Conservation (phyloP, 2,329 filamentous ascomycete species). For the Colletotrichum sp. region DNA sequence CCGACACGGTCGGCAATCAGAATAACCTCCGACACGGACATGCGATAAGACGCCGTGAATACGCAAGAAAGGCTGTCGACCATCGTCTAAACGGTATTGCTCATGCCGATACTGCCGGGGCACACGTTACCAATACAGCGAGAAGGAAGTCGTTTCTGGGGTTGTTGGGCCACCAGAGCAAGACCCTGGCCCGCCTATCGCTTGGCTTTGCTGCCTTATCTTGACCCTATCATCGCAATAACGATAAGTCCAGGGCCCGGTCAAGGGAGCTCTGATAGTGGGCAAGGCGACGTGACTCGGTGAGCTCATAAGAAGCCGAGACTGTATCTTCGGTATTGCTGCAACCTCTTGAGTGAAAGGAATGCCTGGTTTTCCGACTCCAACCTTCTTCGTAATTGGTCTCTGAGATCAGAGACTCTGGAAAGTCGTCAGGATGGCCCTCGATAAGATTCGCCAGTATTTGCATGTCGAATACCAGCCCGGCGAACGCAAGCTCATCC, state of each 20-base stretch:
- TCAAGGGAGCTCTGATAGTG: not conserved
- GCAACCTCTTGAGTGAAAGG: not conserved
- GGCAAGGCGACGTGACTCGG: not conserved
- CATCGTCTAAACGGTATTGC: not conserved
- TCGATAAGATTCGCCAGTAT: constrained; percentile 32
- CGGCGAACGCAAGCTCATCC: constrained; percentile 50
- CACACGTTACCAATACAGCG: not conserved
- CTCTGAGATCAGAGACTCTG: not conserved
- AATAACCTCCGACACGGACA: not conserved
- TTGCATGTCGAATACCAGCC: constrained; percentile 37
- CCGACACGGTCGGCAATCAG: not conserved
- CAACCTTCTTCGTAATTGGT: not conserved
- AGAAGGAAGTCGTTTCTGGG: too few species aligned
- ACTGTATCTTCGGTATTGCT: not conserved
- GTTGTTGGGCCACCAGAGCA: not conserved
- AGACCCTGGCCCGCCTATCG: not conserved
- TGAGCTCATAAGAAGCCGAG: not conserved
- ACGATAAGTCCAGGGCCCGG: not conserved
- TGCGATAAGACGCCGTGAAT: not conserved
- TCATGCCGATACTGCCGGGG: not conserved
- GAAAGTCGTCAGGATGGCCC: not conserved
- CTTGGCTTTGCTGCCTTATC: constrained; percentile 6
- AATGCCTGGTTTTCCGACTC: not conserved
- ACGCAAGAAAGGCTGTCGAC: not conserved
- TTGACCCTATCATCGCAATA: not conserved